Conservation (phyloP, 345 rosid species). For the Eucalyptus tenuipes region DNA sequence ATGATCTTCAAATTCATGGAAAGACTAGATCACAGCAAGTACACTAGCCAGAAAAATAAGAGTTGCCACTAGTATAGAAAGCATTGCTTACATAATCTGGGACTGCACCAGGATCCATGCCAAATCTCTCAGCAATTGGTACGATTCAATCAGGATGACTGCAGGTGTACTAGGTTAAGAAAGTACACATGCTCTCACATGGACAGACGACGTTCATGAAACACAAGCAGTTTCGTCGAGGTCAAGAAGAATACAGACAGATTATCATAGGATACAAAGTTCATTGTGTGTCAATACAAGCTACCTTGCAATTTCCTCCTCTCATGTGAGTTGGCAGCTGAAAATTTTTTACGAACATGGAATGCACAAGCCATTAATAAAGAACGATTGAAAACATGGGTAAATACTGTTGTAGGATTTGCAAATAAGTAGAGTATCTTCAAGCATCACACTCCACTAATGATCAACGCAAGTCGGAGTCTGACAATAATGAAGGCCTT, state of each 20-base stretch:
- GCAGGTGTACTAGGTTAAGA: background rate
- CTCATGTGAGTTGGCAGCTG: background rate
- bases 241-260: background rate
- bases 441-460: accelerated
- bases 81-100: background rate
- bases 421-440: background rate
- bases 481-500: background rate
- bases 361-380: background rate
- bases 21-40: background rate
- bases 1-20: background rate
- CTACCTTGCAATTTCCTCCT: background rate
- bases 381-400: background rate
- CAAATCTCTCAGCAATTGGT: background rate
- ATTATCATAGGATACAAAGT: background rate
- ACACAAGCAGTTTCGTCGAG: background rate
- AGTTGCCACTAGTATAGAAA: background rate
- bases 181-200: background rate
- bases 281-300: no score
- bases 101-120: background rate
- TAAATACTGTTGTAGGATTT: background rate
- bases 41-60: background rate
- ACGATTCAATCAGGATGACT: background rate
- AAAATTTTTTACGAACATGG: background rate
- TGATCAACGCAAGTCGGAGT: accelerated
- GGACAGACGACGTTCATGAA: background rate